Evolutionary conservation across 1,139 yeast genomes (phyloP).

Genomic region (Pichia cactophila): DNA sequence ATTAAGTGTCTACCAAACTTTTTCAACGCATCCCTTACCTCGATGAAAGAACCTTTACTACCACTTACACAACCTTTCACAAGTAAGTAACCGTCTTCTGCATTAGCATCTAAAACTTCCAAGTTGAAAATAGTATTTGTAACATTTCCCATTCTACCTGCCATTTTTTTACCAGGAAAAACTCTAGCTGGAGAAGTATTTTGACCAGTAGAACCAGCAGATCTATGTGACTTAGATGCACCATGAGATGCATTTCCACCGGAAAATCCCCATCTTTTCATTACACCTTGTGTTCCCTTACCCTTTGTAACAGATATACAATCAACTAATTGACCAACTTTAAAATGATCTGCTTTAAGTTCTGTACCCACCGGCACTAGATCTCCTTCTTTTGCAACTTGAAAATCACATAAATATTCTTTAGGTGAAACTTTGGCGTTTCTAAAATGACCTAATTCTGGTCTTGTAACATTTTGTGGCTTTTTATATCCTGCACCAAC

Average conservation of each 20-base stretch:
- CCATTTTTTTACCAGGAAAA: slow-evolving; percentile 95
- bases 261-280: slow-evolving; percentile 89
- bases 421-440: slow-evolving; percentile 84
- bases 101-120: slow-evolving; percentile 71
- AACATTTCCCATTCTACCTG: slow-evolving; percentile 89
- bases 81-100: slow-evolving; percentile 70
- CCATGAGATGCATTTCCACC: slow-evolving; percentile 96
- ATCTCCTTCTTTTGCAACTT: slow-evolving; percentile 59
- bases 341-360: slow-evolving; percentile 75
- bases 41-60: slow-evolving; percentile 68
- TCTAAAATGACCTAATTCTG: slow-evolving; percentile 70
- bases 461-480: slow-evolving; percentile 55
- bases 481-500: slow-evolving; percentile 72
- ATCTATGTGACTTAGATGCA: slow-evolving; percentile 88
- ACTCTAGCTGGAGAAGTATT: slow-evolving; percentile 95
- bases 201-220: slow-evolving; percentile 97
- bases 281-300: slow-evolving; percentile 97
- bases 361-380: slow-evolving; percentile 73
- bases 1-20: slow-evolving; percentile 26
- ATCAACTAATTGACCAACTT: slow-evolving; percentile 79
- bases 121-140: slow-evolving; percentile 70
- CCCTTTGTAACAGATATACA: slow-evolving; percentile 77
- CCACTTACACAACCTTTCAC: slow-evolving; percentile 93
- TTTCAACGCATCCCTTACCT: slow-evolving; percentile 69
- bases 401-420: slow-evolving; percentile 64